These are phyloP conservation scores for Penicillium nucicola DNA, from an alignment of 495 filamentous ascomycete species.

Conservation along the genomic window DNA sequence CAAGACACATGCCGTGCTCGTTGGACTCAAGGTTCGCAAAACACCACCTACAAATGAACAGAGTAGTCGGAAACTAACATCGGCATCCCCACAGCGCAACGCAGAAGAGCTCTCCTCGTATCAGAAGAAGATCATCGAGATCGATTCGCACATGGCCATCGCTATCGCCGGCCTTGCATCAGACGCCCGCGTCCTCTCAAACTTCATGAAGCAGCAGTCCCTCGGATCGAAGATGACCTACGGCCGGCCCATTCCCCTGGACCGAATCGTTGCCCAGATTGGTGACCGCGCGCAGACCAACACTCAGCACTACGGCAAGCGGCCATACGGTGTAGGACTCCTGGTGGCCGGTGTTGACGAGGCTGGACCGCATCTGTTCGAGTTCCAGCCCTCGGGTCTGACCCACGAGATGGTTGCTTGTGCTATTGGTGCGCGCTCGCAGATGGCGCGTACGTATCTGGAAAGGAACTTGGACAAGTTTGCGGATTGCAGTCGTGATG, in stretches of 20 bases:
- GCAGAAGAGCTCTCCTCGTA: conserved; percentile 99
- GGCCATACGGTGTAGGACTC: conserved; percentile 93
- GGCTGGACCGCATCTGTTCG: conserved; percentile 89
- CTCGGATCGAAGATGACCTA: conserved; percentile 93
- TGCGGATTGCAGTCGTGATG: conserved; percentile 65
- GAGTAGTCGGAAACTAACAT: conserved; percentile 2
- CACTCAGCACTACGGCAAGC: conserved; percentile 95
- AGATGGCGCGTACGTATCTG: conserved; percentile 96
- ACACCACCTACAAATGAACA: not conserved
- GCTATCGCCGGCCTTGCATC: conserved; percentile 96
- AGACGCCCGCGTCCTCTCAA: conserved; percentile 97
- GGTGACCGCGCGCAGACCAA: conserved; percentile 95
- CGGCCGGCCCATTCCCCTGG: conserved; percentile 84
- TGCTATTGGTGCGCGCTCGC: conserved; percentile 90
- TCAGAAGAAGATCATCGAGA: conserved; percentile 97
- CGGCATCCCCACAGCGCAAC: conserved; percentile 63
- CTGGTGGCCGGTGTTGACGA: conserved; percentile 93
- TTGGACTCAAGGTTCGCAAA: conserved; percentile 82
- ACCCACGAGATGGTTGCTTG: conserved; percentile 95
- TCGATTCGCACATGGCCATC: conserved; percentile 93
- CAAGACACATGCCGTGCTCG: conserved; percentile 96
- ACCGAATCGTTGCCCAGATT: conserved; percentile 83
- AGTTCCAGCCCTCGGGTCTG: conserved; percentile 95
- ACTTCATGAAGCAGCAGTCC: conserved; percentile 99
- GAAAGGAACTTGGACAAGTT: conserved; percentile 89